Evolutionary conservation across 768 basidiomycete species (phyloP).

Genomic region (Boletus reticuloceps): DNA sequence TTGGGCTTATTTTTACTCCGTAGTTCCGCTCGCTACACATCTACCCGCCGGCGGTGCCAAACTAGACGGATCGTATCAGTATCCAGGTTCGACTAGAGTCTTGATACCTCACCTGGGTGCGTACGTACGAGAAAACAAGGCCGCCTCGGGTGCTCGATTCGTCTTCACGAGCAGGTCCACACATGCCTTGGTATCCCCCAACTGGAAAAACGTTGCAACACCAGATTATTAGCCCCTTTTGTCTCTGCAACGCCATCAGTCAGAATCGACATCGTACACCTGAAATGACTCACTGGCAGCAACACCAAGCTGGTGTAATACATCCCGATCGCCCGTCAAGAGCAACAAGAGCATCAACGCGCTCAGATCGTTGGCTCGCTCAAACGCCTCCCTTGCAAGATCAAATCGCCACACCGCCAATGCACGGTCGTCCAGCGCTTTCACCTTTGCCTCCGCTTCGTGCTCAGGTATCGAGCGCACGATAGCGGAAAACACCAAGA

Average conservation of each 20-base stretch:
- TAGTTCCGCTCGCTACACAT: constrained; percentile 80
- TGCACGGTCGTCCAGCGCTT: constrained; percentile 90
- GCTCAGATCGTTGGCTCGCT: constrained; percentile 78
- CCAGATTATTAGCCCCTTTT: constrained; percentile 88
- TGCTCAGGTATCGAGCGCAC: constrained; percentile 64
- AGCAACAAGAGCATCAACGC: constrained; percentile 83
- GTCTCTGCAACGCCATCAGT: constrained; percentile 41
- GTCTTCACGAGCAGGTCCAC: constrained; percentile 86
- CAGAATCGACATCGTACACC: neutral
- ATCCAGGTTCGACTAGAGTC: neutral
- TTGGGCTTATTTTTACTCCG: constrained; percentile 68
- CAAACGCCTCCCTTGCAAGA: constrained; percentile 88
- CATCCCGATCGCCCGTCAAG: constrained; percentile 74
- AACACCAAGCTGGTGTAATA: constrained; percentile 59
- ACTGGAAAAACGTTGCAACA: constrained; percentile 88
- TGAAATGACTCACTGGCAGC: constrained; percentile 57
- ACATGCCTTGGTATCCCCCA: constrained; percentile 75
- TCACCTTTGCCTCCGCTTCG: constrained; percentile 87
- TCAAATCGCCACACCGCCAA: too few relatives aligned
- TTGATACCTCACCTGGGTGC: constrained; percentile 61
- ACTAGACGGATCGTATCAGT: constrained; percentile 33
- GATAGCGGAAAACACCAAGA: too few relatives aligned
- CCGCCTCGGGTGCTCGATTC: constrained; percentile 86
- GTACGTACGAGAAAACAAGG: constrained; percentile 92
- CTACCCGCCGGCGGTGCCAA: constrained; percentile 61